phyloP scores from a whole-genome alignment of 108 stramenopile genomes.

The Cyclotella cryptica region DNA sequence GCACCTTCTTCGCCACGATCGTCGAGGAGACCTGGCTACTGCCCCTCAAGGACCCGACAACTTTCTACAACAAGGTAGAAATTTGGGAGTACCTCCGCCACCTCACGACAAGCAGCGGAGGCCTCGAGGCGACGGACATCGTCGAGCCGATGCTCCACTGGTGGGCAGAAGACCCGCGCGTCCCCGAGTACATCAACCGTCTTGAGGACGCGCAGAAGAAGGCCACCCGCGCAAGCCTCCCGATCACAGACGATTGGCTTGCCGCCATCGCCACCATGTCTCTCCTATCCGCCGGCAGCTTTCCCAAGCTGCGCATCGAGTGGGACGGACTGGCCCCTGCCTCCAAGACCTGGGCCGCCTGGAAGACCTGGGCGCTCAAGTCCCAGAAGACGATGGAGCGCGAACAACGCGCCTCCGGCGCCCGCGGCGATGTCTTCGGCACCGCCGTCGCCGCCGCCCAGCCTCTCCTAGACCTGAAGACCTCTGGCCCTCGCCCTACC shows the following conservation, averaged over 20 bases:
- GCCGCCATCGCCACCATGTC: slow-evolving; percentile 17
- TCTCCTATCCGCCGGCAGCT: slow-evolving; percentile 4
- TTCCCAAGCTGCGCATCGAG: background rate
- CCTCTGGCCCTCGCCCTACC: no score
- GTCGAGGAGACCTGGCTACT: slow-evolving; percentile 1
- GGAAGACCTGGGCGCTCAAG: background rate
- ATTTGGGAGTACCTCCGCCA: background rate
- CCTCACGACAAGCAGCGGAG: background rate
- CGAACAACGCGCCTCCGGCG: slow-evolving; percentile 8
- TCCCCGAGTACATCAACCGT: slow-evolving; percentile 21
- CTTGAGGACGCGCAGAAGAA: slow-evolving; percentile 23
- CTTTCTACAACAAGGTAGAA: background rate
- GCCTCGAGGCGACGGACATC: slow-evolving; percentile 1
- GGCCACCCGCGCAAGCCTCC: slow-evolving; percentile 8
- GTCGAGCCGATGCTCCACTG: background rate
- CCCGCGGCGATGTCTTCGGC: background rate
- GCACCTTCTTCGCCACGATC: background rate
- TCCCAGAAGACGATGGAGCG: background rate
- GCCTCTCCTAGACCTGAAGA: no score
- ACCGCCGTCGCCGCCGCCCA: background rate
- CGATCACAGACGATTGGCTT: slow-evolving; percentile 13
- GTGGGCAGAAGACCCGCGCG: background rate
- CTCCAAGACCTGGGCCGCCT: background rate
- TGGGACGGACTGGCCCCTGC: background rate
- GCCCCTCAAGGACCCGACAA: background rate